Evolutionary conservation across 495 filamentous ascomycete species (phyloP), one percentile per base, ranked within the genome.

Genomic region (Trypethelium eluteriae): DNA sequence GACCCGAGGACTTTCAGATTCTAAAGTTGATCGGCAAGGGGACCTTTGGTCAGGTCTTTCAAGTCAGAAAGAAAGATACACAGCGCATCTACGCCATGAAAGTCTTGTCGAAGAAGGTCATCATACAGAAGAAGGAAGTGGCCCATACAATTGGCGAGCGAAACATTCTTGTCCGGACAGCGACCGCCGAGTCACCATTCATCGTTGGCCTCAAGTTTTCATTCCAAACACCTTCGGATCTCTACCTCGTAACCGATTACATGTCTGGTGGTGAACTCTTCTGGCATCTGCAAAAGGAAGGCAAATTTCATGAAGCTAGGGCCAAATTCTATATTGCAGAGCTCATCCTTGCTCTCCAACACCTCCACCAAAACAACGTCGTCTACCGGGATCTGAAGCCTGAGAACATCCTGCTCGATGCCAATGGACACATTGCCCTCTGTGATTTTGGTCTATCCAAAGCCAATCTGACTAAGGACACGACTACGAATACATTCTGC

Each of bases 241-340:
- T 99, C 1, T 98, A 97, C 75, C 82, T 99, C 2, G 95, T 99
- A 35, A 98, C 95, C n/a, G 95, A 97, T 74, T 99, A 96, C 81
- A 98, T 99, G 94, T 98, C 95, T 3, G 94, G 94, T 3, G 95
- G 94, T 44, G 94, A 98, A 75, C 79, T 99, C 1, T 99, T 99
- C 78, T 99, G 93, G 92, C 94, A 99, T 80, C 78, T 99, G 53
- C 94, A 98, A 74, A 96, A 95, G 77, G 94, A 98, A 74, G 95
- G 95, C 49, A 88, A 92, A 18, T 99, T 99, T 75, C 86, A 93
- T 69, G 94, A 98, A 79, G 88, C 88, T 66, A 86, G 94, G 5
- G 94, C 95, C 63, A 98, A 96, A 77, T 99, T 99, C 75, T 99
- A 99, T 75, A 98, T 98, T 75, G 95, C 94, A 14, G 94, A 99